Evolutionary conservation across 306 rosid genomes (phyloP), one percentile per base, ranked within the genome.

Genomic region (Vigna hirtella): DNA sequence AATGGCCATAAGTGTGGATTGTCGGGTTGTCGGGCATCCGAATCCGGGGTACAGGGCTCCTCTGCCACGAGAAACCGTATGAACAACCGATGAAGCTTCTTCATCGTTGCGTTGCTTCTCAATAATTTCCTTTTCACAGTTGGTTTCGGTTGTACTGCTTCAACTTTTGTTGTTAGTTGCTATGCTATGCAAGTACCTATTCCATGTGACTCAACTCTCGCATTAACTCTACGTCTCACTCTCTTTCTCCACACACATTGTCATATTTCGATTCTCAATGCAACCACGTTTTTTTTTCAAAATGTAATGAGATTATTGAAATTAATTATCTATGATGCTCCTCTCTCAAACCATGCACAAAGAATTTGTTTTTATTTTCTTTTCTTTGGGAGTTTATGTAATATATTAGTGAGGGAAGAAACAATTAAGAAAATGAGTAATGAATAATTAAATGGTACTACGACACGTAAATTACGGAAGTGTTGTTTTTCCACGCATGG

Each of bases 21-120:
- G 93, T 91, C 91, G 85, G 66, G 58, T 78, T 86, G 92, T 91
- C 91, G 84, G 87, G 85, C 66, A 38, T 67, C 72, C 50, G 79
- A 86, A 81, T 83, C 86, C 77, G 11, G 74, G 65, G 20, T 53
- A 18, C 85, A 78, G 83, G 88, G 82, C 85, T 77, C 78, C 57
- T 76, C 71, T 68, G 65, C 8, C 32, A 63, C 52, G 16, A 32
- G 13, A 52, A 68, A 63, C 18, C 59, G 24, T 75, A 56, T 18
- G 32, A 66, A 83, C 83, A 51, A 30, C 80, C 17, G 78, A 61
- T 63, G 72, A 64, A 57, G 30, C 79, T 59, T 57, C 77, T 59
- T 57, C 77, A 80, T 68, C 16, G 51, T 68, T 70, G 68, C 55
- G 40, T 66, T 22, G 9, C 42, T 14, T 18, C 50, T 66, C 66